Evolutionary conservation across 805 yeast species (phyloP).

Genomic region (Ogataea populi-albae): DNA sequence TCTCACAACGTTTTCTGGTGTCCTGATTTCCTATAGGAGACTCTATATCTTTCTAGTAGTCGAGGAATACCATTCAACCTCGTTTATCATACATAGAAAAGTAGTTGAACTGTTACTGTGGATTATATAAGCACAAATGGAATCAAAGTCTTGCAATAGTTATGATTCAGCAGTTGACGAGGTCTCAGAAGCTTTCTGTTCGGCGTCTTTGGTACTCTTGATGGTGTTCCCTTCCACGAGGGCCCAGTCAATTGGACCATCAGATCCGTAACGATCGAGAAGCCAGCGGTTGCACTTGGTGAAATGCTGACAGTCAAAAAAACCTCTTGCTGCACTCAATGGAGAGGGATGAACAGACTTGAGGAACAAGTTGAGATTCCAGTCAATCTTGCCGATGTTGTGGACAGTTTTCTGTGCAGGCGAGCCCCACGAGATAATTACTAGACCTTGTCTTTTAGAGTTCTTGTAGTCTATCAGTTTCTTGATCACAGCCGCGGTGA

Average conservation of each 20-base stretch:
- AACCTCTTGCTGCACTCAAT: conserved; percentile 83
- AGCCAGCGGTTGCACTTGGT: conserved; percentile 78
- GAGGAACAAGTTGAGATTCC: conserved; percentile 47
- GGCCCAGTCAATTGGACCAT: conserved; percentile 28
- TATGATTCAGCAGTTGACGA: neutral
- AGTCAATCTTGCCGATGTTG: conserved; percentile 27
- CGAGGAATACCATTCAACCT: too few relatives aligned
- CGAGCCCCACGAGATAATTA: conserved; percentile 61
- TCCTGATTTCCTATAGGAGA: too few relatives aligned
- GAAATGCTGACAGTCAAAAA: conserved; percentile 76
- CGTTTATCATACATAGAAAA: too few relatives aligned
- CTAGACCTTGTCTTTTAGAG: conserved; percentile 48
- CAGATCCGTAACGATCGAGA: conserved; percentile 34
- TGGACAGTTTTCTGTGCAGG: conserved; percentile 41
- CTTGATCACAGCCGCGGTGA: conserved; percentile 71
- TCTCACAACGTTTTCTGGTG: too few relatives aligned
- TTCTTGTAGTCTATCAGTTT: conserved; percentile 49
- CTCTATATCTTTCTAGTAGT: too few relatives aligned
- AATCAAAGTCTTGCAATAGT: too few relatives aligned
- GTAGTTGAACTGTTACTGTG: too few relatives aligned
- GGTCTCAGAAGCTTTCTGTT: too few relatives aligned
- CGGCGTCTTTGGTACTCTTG: conserved; percentile 1
- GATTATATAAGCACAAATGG: too few relatives aligned
- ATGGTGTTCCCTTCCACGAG: conserved; percentile 17
- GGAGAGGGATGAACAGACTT: conserved; percentile 94